Conservation (phyloP, 257 asterid species). For the Capsicum rhomboideum region DNA sequence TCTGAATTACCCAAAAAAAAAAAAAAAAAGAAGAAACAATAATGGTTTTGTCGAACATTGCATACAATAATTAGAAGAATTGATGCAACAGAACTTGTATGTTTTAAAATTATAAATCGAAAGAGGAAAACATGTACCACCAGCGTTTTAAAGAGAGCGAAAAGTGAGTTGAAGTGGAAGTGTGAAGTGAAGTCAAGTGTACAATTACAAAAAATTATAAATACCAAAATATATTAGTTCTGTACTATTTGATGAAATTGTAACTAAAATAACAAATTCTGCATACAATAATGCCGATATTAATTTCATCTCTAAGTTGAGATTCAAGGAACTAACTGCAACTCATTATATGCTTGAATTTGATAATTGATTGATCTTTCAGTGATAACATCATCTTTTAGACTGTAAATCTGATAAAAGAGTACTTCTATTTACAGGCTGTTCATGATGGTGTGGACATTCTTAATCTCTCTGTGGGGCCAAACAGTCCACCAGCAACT, state of each 20-base stretch:
- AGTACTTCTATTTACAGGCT: slow-evolving; percentile 49
- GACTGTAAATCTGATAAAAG: slow-evolving; percentile 12
- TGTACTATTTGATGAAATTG: neutral
- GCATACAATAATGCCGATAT: neutral
- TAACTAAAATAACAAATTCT: neutral
- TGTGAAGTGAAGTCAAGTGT: neutral
- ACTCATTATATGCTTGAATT: neutral
- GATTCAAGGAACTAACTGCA: neutral
- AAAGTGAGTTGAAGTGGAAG: neutral
- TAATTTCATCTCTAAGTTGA: neutral
- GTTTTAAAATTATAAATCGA: neutral
- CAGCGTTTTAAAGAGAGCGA: neutral
- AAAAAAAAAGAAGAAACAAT: neutral
- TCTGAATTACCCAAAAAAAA: neutral
- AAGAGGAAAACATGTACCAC: neutral
- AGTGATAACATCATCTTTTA: neutral
- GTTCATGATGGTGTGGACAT: slow-evolving; percentile 98
- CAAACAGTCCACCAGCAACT: slow-evolving; percentile 93
- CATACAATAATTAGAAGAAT: neutral
- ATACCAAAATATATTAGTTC: neutral
- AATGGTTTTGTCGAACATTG: neutral
- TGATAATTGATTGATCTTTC: neutral
- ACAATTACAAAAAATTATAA: neutral
- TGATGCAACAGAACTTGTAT: neutral
- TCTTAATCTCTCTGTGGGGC: slow-evolving; percentile 94